Conservation (phyloP, 352 stramenopile species). For the Pythium guiyangense region DNA sequence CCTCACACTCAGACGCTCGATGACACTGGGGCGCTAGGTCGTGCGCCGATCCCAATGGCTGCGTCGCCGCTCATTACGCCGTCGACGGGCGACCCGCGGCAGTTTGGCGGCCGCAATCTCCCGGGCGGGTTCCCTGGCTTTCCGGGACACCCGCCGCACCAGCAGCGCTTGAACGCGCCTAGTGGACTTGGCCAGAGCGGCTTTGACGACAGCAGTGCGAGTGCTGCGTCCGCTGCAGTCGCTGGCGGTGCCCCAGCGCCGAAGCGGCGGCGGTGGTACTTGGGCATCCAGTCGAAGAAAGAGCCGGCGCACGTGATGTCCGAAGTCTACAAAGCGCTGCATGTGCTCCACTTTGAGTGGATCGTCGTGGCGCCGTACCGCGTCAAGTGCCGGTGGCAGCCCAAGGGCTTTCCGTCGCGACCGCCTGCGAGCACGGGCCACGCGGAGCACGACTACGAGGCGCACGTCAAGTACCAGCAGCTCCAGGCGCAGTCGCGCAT, state of each 20-base stretch:
- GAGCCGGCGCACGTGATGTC: slow-evolving; percentile 99
- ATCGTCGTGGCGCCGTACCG: slow-evolving; percentile 95
- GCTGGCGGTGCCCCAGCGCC: slow-evolving; percentile 24
- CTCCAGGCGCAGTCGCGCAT: slow-evolving; percentile 53
- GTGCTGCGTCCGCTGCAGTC: neutral
- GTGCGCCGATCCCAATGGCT: slow-evolving; percentile 75
- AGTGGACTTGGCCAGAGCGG: slow-evolving; percentile 12
- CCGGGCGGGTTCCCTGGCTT: slow-evolving; percentile 11
- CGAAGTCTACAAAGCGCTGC: slow-evolving; percentile 98
- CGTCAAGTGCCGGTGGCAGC: slow-evolving; percentile 97
- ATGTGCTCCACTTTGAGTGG: slow-evolving; percentile 97
- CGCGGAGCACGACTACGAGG: slow-evolving; percentile 18
- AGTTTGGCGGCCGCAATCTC: slow-evolving; percentile 59
- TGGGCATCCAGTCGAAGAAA: slow-evolving; percentile 99
- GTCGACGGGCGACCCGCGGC: slow-evolving; percentile 42
- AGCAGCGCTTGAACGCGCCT: slow-evolving; percentile 10
- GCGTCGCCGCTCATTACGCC: slow-evolving; percentile 72
- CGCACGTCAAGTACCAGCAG: slow-evolving; percentile 28
- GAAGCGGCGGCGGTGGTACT: slow-evolving; percentile 94
- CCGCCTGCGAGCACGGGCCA: slow-evolving; percentile 5
- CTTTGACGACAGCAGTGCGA: slow-evolving; percentile 31
- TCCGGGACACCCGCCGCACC: slow-evolving; percentile 1
- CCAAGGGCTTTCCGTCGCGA: slow-evolving; percentile 25
- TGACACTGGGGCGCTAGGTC: slow-evolving; percentile 29
- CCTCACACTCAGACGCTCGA: neutral